Evolutionary conservation across 2,329 filamentous ascomycete genomes (phyloP).

Genomic region (Diaporthe citri): DNA sequence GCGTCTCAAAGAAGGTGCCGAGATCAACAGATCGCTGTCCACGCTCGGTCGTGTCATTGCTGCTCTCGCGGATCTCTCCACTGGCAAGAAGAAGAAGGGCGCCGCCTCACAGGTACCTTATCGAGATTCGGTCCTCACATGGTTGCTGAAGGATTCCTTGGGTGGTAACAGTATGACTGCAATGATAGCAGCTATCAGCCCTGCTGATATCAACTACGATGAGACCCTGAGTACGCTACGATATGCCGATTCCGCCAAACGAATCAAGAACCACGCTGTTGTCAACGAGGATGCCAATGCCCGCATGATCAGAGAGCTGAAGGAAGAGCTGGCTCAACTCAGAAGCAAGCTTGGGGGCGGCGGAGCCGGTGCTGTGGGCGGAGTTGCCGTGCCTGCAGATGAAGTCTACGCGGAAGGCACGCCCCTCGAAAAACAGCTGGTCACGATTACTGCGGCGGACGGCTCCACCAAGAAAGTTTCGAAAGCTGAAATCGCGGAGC

Average conservation of each 20-base stretch:
- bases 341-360: constrained; percentile 82
- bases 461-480: constrained; percentile 94
- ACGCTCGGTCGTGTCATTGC: constrained; percentile 98
- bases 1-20: constrained; percentile 94
- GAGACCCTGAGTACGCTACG: constrained; percentile 95
- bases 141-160: constrained; percentile 95
- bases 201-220: constrained; percentile 98
- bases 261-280: constrained; percentile 99
- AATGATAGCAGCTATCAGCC: constrained; percentile 99
- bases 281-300: constrained; percentile 99
- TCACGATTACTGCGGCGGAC: constrained; percentile 89
- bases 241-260: constrained; percentile 97
- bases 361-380: constrained; percentile 50
- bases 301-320: constrained; percentile 97
- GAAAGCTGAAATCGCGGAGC: constrained; percentile 97
- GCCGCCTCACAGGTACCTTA: constrained; percentile 87
- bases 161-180: constrained; percentile 99
- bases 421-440: constrained; percentile 94
- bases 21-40: constrained; percentile 97
- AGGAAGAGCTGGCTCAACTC: constrained; percentile 90
- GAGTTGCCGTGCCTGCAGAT: constrained; percentile 66
- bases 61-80: constrained; percentile 89
- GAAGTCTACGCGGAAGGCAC: constrained; percentile 94
- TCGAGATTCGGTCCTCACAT: constrained; percentile 95
- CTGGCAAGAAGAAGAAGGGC: constrained; percentile 85